Evolutionary conservation across 306 rosid genomes (phyloP), one percentile per base, ranked within the genome.

Genomic region (Prunus salicina): DNA sequence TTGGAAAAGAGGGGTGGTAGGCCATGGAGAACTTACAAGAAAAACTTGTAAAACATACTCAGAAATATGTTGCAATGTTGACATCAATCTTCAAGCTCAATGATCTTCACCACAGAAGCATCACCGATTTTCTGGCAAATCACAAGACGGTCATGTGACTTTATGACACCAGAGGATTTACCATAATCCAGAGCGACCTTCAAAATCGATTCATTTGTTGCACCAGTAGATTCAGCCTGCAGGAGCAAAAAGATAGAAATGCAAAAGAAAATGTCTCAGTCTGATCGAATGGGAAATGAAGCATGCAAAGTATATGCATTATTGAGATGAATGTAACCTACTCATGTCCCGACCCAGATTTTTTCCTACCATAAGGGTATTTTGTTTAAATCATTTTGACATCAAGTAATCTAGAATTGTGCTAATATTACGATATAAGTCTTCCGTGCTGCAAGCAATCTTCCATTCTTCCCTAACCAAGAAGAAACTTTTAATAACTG

Each of bases 71-170:
- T 47, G n/a, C 43, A 38, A 22, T 10, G 11, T 32, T 14, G 6
- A 1, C 65, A 69, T 84, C 61, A 94, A 73, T 94, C 97, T 83
- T 94, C 98, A 18, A 94, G 95, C 93, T 94, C 98, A 7, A 94
- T 79, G 76, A 94, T 94, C 96, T 94, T 94, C 41, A 94, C 93
- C 25, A 94, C 91, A 7, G 89, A 87, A 52, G 91, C 65, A 84
- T 94, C 98, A 11, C 93, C 97, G 45, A 94, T 86, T 83, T 94
- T 94, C 88, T 91, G 98, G 86, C 98, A 94, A 58, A 94, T 85
- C 72, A 91, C 94, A 20, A 91, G 93, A 7, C 96, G 91, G 32
- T 94, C 98, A 6, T 91, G 98, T 1, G 98, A 69, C 80, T 91
- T 94, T 20, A 94, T 65, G 24, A 89, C 25, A 75, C 98, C 98